Base-by-base conservation (phyloP, 306 rosid species). In the Glycine tomentella region DNA sequence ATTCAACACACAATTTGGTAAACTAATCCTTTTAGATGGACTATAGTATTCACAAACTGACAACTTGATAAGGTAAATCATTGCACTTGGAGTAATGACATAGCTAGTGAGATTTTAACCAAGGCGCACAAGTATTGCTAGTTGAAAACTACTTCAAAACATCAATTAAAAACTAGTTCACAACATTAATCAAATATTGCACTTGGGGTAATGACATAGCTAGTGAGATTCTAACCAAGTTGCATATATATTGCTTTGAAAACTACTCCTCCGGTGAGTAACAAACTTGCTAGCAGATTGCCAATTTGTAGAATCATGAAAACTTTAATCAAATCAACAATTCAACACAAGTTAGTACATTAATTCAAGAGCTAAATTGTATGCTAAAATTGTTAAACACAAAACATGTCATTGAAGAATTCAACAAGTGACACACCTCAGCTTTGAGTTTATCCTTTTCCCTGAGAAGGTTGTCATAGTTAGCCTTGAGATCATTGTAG, bases 391-490 rank as follows among this genome's bases (percentile, higher is more conserved):
- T 6, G 10, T 15, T 16, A 16, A 16, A 56, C 62, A 7, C 9
- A 14, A 56, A 15, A 11, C 0, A 7, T 56, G 31, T 3, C 31
- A 58, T 17, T 58, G 36, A 3, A 3, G 11, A 20, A 58, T 58
- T 17, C 2, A 17, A 8, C 13, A 11, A 65, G 72, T 9, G 56
- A 20, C 25, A 50, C 82, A 91, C 96, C 94, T 91, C 87, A 9
- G 90, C 80, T 57, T 91, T 85, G 1, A 91, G 76, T 17, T 74
- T 75, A 48, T 91, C 89, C 42, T 86, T 91, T 80, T 88, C 93
- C 83, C 84, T 80, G 58, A 84, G 82, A 14, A 91, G 86, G 56
- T 75, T 72, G 15, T 91, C 92, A 64, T 83, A 90, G 20, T 87
- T 84, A 17, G 78, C 83, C 84, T 85, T 90, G 51, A 91, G 94